A percentile compares a stretch with the other conserved stretches of the same genome.
These are phyloP conservation scores for Schoenoplectus triqueter DNA, from an alignment of 202 grass and related monocot genomes.

Conservation along the genomic window DNA sequence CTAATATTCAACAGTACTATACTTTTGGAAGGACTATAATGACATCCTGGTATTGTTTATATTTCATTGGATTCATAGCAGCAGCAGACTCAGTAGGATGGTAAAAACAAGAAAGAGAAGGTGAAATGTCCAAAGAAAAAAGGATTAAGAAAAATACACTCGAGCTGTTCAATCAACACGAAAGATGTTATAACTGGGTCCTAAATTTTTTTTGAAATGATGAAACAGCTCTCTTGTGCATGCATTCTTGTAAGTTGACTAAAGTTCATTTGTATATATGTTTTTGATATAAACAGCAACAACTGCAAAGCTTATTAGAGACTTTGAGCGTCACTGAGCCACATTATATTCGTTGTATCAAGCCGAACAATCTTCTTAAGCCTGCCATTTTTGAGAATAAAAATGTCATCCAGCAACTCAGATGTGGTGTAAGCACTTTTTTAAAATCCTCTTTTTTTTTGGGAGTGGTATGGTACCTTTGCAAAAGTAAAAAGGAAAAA, in stretches of 20 bases:
- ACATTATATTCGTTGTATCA: conserved; percentile 91
- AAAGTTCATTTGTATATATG: conserved; percentile 39
- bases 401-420: conserved; percentile 89
- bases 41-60: neutral
- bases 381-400: conserved; percentile 91
- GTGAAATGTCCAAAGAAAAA: neutral
- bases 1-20: no score
- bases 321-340: conserved; percentile 86
- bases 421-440: conserved; percentile 73
- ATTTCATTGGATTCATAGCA: neutral
- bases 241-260: conserved; percentile 8
- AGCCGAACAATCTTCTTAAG: conserved; percentile 94
- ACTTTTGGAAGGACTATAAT: neutral
- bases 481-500: neutral
- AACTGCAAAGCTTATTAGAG: conserved; percentile 89
- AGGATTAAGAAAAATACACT: conserved; percentile 3
- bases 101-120: neutral
- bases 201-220: neutral
- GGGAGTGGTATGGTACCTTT: neutral
- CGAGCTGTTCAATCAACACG: conserved; percentile 19
- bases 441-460: conserved; percentile 44
- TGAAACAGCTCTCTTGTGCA: conserved; percentile 35
- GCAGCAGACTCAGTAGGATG: neutral
- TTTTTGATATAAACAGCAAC: conserved; percentile 71
- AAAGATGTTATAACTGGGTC: conserved; percentile 14